A percentile compares a stretch with the other conserved stretches of the same genome.
Evolutionary conservation across 2,329 filamentous ascomycete genomes (phyloP).

Genomic region (Aspergillus pseudonomiae): DNA sequence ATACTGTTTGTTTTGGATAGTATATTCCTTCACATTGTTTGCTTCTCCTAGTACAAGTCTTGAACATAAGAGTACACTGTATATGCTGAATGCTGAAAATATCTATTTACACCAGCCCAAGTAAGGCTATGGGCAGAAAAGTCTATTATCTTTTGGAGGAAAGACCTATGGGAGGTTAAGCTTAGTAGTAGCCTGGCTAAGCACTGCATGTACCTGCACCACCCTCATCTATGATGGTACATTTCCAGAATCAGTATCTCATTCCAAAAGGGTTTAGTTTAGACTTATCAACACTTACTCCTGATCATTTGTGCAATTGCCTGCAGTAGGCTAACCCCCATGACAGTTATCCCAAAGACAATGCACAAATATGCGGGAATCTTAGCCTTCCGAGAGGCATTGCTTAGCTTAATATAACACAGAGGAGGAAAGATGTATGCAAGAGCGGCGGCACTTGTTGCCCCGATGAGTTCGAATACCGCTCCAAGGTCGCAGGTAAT

Average conservation of each 20-base stretch:
- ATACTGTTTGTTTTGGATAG: not conserved
- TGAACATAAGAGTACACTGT: not conserved
- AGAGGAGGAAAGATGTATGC: slow-evolving; percentile 94
- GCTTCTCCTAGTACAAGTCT: not conserved
- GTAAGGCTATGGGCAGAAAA: slow-evolving; percentile 1
- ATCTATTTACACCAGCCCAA: not conserved
- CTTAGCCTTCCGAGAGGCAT: slow-evolving; percentile 71
- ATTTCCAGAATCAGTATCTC: slow-evolving; percentile 15
- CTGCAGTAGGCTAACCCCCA: slow-evolving; percentile 78
- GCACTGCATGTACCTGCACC: slow-evolving; percentile 34
- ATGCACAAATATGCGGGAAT: slow-evolving; percentile 72
- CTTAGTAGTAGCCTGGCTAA: slow-evolving; percentile 13
- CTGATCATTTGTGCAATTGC: slow-evolving; percentile 68
- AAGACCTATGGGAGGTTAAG: not conserved
- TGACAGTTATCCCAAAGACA: slow-evolving; percentile 76
- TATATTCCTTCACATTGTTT: not conserved
- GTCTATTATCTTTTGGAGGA: slow-evolving; percentile 14
- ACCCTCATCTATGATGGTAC: slow-evolving; percentile 35
- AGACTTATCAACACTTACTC: slow-evolving; percentile 38
- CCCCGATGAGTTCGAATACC: slow-evolving; percentile 94
- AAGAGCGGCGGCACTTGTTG: slow-evolving; percentile 89
- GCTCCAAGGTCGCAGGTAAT: slow-evolving; percentile 90
- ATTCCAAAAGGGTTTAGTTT: not conserved
- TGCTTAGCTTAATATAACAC: slow-evolving; percentile 92
- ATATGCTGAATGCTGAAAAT: not conserved